phyloP scores from a whole-genome alignment of 2,329 filamentous ascomycete genomes.

The Blastomyces gilchristii region DNA sequence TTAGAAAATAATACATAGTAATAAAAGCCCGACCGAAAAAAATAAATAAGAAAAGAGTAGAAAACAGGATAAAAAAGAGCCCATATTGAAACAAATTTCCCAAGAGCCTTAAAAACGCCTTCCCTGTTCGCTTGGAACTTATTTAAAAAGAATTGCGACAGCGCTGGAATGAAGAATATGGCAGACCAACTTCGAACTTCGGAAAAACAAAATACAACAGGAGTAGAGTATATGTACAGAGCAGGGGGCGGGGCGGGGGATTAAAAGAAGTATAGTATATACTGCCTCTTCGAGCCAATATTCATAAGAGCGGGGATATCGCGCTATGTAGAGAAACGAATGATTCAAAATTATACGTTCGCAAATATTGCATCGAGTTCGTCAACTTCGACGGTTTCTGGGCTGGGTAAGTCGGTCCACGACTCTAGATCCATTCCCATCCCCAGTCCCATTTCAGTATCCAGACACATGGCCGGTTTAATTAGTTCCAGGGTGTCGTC shows the following conservation, averaged over 20 bases:
- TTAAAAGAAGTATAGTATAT: constrained; percentile 5
- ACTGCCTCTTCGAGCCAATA: background rate
- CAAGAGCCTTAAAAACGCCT: background rate
- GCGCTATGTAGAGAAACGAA: background rate
- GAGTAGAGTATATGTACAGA: constrained; percentile 13
- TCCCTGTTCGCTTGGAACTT: constrained; percentile 1
- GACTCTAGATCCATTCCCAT: constrained; percentile 34
- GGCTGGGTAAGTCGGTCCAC: constrained; percentile 57
- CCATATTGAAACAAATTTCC: constrained; percentile 1
- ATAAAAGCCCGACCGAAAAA: background rate
- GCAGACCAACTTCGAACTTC: background rate
- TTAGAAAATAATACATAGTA: background rate
- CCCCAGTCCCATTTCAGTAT: constrained; percentile 35
- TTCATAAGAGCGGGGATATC: constrained; percentile 1
- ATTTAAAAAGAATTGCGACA: background rate
- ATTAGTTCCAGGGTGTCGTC: constrained; percentile 16
- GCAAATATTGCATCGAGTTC: constrained; percentile 84
- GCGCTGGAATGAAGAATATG: background rate
- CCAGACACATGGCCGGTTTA: constrained; percentile 20
- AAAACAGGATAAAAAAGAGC: background rate
- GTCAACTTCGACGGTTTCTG: constrained; percentile 82
- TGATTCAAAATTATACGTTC: constrained; percentile 46
- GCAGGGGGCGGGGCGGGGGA: background rate
- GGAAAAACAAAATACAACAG: background rate
- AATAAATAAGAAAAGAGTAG: background rate